A percentile compares a stretch with the other conserved stretches of the same genome.
Conservation (phyloP, 2,329 filamentous ascomycete species). For the Grosmannia clavigera region DNA sequence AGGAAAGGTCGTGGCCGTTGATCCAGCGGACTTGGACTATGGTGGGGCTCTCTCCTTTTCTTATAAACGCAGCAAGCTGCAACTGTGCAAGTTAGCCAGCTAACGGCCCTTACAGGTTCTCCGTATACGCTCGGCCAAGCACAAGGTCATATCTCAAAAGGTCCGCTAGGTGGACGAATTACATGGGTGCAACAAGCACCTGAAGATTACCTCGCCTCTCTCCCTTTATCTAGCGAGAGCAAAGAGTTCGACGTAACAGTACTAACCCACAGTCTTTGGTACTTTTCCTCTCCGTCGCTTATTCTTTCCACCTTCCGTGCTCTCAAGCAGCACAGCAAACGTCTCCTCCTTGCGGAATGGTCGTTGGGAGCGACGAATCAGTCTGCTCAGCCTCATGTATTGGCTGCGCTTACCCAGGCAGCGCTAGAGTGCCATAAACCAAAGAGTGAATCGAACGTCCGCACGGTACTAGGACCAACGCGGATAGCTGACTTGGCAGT, state of each 20-base stretch:
- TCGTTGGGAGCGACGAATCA: slow-evolving; percentile 25
- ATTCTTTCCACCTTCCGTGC: slow-evolving; percentile 24
- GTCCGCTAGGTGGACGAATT: slow-evolving; percentile 28
- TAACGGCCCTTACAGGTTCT: slow-evolving; percentile 7
- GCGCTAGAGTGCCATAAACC: slow-evolving; percentile 28
- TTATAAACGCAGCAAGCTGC: not conserved
- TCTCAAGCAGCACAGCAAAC: slow-evolving; percentile 20
- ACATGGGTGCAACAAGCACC: slow-evolving; percentile 28
- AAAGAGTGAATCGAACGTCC: slow-evolving; percentile 30
- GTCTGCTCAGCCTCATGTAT: slow-evolving; percentile 33
- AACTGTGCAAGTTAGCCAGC: not conserved
- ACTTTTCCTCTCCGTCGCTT: slow-evolving; percentile 29
- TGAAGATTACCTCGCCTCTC: slow-evolving; percentile 20
- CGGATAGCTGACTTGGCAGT: slow-evolving; percentile 24
- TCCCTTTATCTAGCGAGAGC: not conserved
- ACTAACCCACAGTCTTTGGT: slow-evolving; percentile 40
- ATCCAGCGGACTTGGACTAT: slow-evolving; percentile 38
- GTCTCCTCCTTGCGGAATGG: slow-evolving; percentile 34
- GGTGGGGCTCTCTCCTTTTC: slow-evolving; percentile 14
- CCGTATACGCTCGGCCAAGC: slow-evolving; percentile 36
- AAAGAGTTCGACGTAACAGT: slow-evolving; percentile 26
- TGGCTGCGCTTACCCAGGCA: slow-evolving; percentile 34
- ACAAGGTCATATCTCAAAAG: slow-evolving; percentile 28
- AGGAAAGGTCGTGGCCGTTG: slow-evolving; percentile 36
- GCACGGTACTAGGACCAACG: slow-evolving; percentile 29